Evolutionary conservation across 2,329 filamentous ascomycete species (phyloP), one percentile per base, ranked within the genome.

Genomic region (Cordyceps militaris): DNA sequence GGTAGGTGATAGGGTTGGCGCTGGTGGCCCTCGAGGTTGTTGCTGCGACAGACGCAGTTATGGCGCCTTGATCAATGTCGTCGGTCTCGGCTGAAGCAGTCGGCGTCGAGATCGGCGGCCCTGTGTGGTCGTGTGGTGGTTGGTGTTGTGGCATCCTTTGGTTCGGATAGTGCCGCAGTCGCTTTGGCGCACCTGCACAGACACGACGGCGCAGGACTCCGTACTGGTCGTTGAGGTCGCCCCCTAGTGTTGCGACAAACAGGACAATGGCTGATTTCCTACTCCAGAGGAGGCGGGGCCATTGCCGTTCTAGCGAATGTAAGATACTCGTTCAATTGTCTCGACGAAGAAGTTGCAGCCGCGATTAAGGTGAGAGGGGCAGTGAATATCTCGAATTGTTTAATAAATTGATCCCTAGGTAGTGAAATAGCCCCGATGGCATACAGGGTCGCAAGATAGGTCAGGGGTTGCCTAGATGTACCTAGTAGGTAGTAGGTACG

Each of bases 91-190:
- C 19, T 13, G 26, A 19, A 13, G 40, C 26, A 32, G n/a, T 44
- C 19, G 51, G 26, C 13, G 19, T 19, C 14, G 51, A 13, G 26
- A 44, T 54, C 23, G 36, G 38, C 38, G 19, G 38, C 28, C 51
- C 26, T 10, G 21, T 23, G 24, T 56, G 23, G 32, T 56, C 42
- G 16, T 47, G 30, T 9, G 53, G 30, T 19, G 14, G 43, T 36
- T 40, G 43, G 23, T 48, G 30, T 38, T 47, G 52, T 47, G 30
- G 53, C 53, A 56, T 56, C 53, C 43, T 56, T 26, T 47, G 53
- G 24, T 28, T 48, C 13, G 9, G 23, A 55, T 23, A 28, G 32
- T 30, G 43, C 43, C 32, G 43, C 43, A 30, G 30, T 30, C 30
- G 30, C 42, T 48, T 44, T 47, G 10, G 42, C 26, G 24, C 52